These are phyloP conservation scores for Calonectria montana DNA, from an alignment of 2,329 filamentous ascomycete genomes.

Conservation along the genomic window DNA sequence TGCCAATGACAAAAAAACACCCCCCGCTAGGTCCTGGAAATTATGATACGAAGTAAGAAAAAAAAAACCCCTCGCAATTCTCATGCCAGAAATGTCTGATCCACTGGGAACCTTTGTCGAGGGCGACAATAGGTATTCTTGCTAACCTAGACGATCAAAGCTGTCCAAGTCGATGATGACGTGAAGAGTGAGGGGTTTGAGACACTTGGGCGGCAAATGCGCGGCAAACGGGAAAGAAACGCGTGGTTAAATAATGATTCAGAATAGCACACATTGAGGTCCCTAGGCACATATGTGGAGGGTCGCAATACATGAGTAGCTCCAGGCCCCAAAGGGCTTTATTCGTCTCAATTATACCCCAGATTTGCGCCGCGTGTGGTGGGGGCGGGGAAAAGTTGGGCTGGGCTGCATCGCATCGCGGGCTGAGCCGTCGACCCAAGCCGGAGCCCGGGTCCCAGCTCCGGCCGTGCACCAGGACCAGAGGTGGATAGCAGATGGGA, in stretches of 20 bases:
- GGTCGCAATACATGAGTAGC: constrained; percentile 1
- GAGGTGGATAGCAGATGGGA: constrained; percentile 5
- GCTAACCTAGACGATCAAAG: background rate
- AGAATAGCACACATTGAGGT: background rate
- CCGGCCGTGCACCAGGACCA: constrained; percentile 30
- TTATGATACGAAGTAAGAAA: too few species aligned
- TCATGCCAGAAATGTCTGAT: background rate
- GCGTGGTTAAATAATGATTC: constrained; percentile 7
- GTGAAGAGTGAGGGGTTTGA: constrained; percentile 12
- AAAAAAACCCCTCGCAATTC: background rate
- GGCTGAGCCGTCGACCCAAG: constrained; percentile 29
- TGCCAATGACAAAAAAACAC: background rate
- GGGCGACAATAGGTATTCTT: background rate
- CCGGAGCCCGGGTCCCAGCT: constrained; percentile 27
- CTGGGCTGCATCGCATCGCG: constrained; percentile 19
- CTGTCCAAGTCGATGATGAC: background rate
- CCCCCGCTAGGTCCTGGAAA: background rate
- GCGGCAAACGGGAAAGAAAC: constrained; percentile 4
- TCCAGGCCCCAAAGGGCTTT: constrained; percentile 14
- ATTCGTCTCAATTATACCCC: constrained; percentile 22
- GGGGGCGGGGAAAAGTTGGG: constrained; percentile 37
- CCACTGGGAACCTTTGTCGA: background rate
- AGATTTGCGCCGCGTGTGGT: constrained; percentile 22
- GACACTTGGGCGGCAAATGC: background rate
- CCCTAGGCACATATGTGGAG: constrained; percentile 7